These are phyloP conservation scores for Multifurca ochricompacta DNA, from an alignment of 768 basidiomycete species.

Conservation along the genomic window DNA sequence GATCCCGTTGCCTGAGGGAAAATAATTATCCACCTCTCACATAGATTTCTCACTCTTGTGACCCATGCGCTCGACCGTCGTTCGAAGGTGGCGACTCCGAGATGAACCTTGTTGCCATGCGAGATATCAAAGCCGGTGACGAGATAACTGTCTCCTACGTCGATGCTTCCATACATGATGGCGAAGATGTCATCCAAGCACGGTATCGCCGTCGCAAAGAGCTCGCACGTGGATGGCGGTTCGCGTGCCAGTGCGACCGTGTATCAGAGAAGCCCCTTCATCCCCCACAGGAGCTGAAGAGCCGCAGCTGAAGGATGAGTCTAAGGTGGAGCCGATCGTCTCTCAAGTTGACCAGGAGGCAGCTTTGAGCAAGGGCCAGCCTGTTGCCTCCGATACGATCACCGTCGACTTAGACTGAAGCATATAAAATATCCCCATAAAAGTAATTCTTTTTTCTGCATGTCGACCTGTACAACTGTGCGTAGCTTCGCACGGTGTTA, in stretches of 20 bases:
- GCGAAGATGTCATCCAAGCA: slow-evolving; percentile 46
- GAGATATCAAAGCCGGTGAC: slow-evolving; percentile 65
- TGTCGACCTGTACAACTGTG: neutral
- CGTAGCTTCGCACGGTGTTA: slow-evolving; percentile 13
- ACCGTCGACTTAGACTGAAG: slow-evolving; percentile 7
- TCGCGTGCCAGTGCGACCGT: slow-evolving; percentile 63
- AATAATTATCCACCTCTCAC: neutral
- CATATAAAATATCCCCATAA: neutral
- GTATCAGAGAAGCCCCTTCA: slow-evolving; percentile 42
- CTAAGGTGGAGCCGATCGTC: slow-evolving; percentile 36
- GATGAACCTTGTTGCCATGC: slow-evolving; percentile 59
- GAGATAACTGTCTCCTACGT: slow-evolving; percentile 71
- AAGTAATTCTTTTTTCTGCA: neutral
- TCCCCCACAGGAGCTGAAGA: slow-evolving; percentile 23
- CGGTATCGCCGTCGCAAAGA: slow-evolving; percentile 61
- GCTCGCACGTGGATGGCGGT: slow-evolving; percentile 75
- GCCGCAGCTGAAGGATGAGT: slow-evolving; percentile 40
- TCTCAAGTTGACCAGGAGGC: slow-evolving; percentile 11
- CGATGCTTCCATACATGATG: slow-evolving; percentile 50
- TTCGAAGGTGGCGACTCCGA: slow-evolving; percentile 63
- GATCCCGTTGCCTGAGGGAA: neutral
- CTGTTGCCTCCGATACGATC: slow-evolving; percentile 18
- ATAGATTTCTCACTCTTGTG: slow-evolving; percentile 66
- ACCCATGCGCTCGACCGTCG: slow-evolving; percentile 55
- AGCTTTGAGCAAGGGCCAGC: neutral